Percentiles rank a stretch among this genome's conserved stretches.
phyloP scores from a whole-genome alignment of 768 basidiomycete species.

The Lactifluus pinguis region DNA sequence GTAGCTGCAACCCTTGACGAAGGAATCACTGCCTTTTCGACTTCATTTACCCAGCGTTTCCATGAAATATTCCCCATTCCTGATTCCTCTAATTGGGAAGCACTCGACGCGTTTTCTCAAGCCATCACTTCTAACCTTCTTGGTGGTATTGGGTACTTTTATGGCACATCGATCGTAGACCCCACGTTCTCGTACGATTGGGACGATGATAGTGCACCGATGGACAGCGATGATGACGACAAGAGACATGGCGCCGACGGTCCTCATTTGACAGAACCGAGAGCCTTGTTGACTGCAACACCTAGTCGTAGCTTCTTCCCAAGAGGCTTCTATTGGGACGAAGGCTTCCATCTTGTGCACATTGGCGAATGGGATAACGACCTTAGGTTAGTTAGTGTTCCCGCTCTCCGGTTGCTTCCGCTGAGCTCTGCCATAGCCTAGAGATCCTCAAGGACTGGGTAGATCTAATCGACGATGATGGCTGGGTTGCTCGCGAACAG shows the following conservation, averaged over 20 bases:
- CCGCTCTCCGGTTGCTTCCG: neutral
- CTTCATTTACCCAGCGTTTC: slow-evolving; percentile 60
- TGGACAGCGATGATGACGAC: slow-evolving; percentile 37
- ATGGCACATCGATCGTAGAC: slow-evolving; percentile 84
- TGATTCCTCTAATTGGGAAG: slow-evolving; percentile 38
- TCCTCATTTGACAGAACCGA: slow-evolving; percentile 65
- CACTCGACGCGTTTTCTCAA: slow-evolving; percentile 68
- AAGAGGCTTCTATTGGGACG: slow-evolving; percentile 98
- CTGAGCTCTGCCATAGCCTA: slow-evolving; percentile 38
- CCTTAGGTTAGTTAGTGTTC: slow-evolving; percentile 42
- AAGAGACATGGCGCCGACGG: slow-evolving; percentile 37
- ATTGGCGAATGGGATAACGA: slow-evolving; percentile 93
- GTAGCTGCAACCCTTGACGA: slow-evolving; percentile 57
- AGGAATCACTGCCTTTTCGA: slow-evolving; percentile 57
- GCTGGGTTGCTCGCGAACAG: slow-evolving; percentile 95
- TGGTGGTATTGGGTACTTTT: slow-evolving; percentile 92
- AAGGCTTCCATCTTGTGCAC: slow-evolving; percentile 90
- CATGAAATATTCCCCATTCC: slow-evolving; percentile 60
- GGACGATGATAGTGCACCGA: slow-evolving; percentile 53
- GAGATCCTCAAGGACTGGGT: slow-evolving; percentile 91
- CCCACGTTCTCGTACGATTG: slow-evolving; percentile 81
- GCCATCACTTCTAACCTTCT: slow-evolving; percentile 85
- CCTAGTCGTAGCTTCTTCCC: slow-evolving; percentile 97
- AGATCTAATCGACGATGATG: slow-evolving; percentile 81
- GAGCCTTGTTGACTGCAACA: slow-evolving; percentile 78